Evolutionary conservation across 768 basidiomycete genomes (phyloP).

Genomic region (Pleurotus sapidus): DNA sequence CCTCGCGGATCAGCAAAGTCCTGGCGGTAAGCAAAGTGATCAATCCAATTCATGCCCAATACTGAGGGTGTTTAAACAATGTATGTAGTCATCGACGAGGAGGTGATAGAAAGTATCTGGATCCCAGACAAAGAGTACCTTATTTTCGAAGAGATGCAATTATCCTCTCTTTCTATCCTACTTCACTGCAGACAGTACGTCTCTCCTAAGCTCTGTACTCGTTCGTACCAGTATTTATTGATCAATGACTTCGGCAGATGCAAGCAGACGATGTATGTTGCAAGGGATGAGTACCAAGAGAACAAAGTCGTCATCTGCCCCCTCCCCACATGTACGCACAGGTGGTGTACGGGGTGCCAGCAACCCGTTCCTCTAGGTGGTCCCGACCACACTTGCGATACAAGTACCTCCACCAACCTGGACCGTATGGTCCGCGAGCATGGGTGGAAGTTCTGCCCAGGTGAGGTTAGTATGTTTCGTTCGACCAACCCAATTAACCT

Average conservation of each 20-base stretch:
- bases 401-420: constrained; percentile 39
- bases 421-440: constrained; percentile 37
- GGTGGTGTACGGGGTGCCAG: constrained; percentile 52
- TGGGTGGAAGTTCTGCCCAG: constrained; percentile 57
- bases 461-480: constrained; percentile 16
- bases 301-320: constrained; percentile 38
- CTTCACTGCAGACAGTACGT: constrained; percentile 43
- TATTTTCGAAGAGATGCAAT: constrained; percentile 42
- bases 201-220: constrained; percentile 10
- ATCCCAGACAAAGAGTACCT: constrained; percentile 36
- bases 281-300: constrained; percentile 35
- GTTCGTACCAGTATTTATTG: neutral
- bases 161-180: constrained; percentile 37
- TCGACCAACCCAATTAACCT: neutral
- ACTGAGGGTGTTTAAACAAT: neutral
- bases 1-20: constrained; percentile 25
- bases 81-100: neutral
- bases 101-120: constrained; percentile 2
- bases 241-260: constrained; percentile 29
- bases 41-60: neutral
- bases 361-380: constrained; percentile 26
- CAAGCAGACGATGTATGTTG: constrained; percentile 36
- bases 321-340: constrained; percentile 32
- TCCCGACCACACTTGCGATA: constrained; percentile 44
- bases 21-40: neutral